A percentile compares a stretch with the other conserved stretches of the same genome.
phyloP scores from a whole-genome alignment of 345 rosid species.

The Hypericum perforatum region DNA sequence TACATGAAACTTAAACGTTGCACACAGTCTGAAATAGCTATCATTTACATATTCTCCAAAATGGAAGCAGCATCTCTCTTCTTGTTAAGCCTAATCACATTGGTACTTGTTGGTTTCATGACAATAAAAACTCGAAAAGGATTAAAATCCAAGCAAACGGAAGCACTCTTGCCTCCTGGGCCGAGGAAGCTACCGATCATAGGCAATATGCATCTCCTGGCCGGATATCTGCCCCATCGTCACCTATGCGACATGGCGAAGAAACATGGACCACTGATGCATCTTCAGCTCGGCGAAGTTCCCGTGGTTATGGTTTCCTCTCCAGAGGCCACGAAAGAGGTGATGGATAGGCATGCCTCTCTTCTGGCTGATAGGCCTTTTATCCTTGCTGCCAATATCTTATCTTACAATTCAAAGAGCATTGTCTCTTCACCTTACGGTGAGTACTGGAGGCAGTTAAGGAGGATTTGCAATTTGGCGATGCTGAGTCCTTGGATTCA shows the following conservation, averaged over 20 bases:
- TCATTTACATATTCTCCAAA: too few species aligned
- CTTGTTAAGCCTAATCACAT: too few species aligned
- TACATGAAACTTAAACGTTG: too few species aligned
- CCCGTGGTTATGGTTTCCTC: background rate
- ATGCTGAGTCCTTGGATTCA: too few species aligned
- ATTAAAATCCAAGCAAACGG: too few species aligned
- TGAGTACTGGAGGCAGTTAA: slow-evolving; percentile 9
- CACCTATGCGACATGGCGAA: background rate
- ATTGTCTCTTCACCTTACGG: background rate
- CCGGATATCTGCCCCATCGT: background rate
- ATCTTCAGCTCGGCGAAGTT: slow-evolving; percentile 10
- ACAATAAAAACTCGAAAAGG: too few species aligned
- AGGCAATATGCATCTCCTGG: too few species aligned
- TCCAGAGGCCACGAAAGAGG: slow-evolving; percentile 8
- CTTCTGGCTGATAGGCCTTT: background rate
- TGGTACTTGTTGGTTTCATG: too few species aligned
- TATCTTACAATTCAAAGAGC: background rate
- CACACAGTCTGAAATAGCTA: too few species aligned
- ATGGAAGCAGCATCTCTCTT: too few species aligned
- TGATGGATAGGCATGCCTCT: slow-evolving; percentile 4
- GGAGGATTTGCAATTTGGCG: background rate
- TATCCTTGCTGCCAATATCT: background rate
- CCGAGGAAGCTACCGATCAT: too few species aligned
- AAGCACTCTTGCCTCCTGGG: too few species aligned
- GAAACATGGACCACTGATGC: slow-evolving; percentile 9